A percentile compares a stretch with the other conserved stretches of the same genome.
phyloP scores from a whole-genome alignment of 805 yeast genomes.

The Jamesozyma rosinii region DNA sequence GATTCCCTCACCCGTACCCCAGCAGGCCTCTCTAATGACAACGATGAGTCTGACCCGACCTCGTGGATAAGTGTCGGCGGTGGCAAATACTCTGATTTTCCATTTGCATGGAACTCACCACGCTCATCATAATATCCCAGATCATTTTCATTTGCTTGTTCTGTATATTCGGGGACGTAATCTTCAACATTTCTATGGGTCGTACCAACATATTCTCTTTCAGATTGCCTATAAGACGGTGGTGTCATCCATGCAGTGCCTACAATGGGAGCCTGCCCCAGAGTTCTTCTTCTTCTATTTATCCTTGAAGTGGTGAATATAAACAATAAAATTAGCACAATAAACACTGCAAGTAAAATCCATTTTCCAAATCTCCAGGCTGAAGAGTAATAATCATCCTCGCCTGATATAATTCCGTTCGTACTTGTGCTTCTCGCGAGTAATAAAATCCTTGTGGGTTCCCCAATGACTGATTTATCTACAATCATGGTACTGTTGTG shows the following conservation, averaged over 20 bases:
- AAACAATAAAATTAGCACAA: constrained; percentile 40
- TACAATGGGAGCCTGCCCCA: constrained; percentile 48
- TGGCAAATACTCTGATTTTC: constrained; percentile 24
- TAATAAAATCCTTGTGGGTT: neutral
- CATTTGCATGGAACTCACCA: constrained; percentile 42
- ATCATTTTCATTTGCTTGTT: constrained; percentile 57
- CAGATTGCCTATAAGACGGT: constrained; percentile 63
- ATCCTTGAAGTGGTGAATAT: constrained; percentile 43
- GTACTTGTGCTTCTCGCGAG: neutral
- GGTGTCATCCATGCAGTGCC: constrained; percentile 88
- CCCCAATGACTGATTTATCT: neutral
- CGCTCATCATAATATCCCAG: constrained; percentile 65
- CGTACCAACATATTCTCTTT: constrained; percentile 39
- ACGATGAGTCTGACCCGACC: constrained; percentile 38
- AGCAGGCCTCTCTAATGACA: constrained; percentile 15
- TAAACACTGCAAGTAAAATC: constrained; percentile 57
- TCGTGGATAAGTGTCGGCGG: constrained; percentile 40
- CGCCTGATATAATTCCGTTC: constrained; percentile 3
- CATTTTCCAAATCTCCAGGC: constrained; percentile 41
- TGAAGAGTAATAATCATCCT: constrained; percentile 11
- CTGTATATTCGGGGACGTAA: constrained; percentile 64
- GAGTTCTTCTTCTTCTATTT: constrained; percentile 41
- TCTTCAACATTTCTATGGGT: constrained; percentile 30
- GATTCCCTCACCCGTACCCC: constrained; percentile 12
- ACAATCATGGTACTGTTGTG: neutral